Conservation (phyloP, 192 early-diverging fungal species). For the Dimargaris cristalligena region DNA sequence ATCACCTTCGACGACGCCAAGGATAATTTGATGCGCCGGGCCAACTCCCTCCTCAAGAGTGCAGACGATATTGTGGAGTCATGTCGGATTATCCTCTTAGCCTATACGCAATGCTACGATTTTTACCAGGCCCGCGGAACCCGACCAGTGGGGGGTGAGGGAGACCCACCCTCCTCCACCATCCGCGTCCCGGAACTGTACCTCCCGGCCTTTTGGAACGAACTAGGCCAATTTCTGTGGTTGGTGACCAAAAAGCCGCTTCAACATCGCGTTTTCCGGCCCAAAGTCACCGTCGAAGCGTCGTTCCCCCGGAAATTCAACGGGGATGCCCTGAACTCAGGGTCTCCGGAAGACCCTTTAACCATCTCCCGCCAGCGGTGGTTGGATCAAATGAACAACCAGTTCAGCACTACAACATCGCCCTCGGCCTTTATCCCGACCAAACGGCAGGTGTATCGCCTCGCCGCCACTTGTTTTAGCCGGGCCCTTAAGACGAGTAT, state of each 20-base stretch:
- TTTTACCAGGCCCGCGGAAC: no score
- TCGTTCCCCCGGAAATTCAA: no score
- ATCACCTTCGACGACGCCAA: not conserved
- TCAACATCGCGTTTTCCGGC: not conserved
- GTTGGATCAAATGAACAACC: no score
- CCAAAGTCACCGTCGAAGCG: not conserved
- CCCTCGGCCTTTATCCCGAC: no score
- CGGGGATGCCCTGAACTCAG: not conserved
- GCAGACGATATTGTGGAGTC: not conserved
- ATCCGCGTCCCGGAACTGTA: not conserved
- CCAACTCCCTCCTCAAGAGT: slow-evolving; percentile 1
- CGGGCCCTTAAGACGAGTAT: not conserved
- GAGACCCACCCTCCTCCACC: not conserved
- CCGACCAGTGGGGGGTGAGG: no score
- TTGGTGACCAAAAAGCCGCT: not conserved
- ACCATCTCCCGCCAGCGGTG: not conserved
- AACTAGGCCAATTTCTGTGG: slow-evolving; percentile 8
- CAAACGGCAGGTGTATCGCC: not conserved
- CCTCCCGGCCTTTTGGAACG: not conserved
- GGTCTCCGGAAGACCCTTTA: not conserved
- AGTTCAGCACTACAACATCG: no score
- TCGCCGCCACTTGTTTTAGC: not conserved
- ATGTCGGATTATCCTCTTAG: not conserved
- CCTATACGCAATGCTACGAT: not conserved
- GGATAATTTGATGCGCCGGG: not conserved